Base-by-base conservation (phyloP, 2,329 filamentous ascomycete genomes). In the Lecanicillium sp. region DNA sequence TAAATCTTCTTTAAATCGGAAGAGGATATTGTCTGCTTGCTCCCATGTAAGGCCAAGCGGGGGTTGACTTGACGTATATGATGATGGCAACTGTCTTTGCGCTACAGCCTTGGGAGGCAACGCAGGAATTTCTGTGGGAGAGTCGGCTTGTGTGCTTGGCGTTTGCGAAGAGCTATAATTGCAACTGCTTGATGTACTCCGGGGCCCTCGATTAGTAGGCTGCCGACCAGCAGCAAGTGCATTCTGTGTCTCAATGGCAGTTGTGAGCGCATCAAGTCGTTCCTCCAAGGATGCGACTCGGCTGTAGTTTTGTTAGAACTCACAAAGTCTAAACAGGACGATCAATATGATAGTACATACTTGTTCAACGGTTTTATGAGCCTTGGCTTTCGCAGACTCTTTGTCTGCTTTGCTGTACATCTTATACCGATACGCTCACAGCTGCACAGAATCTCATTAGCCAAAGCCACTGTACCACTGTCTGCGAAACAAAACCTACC, bases 41-140 rank as follows among this genome's bases (percentile, higher is more conserved):
- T 49, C 30, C 63, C 63, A 67, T 17, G 56, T 60, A 20, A 67
- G 46, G 3, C 58, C 59, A 30, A 62, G 60, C 0, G 58, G 60
- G 6, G 53, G 48, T 22, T 15, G 13, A 25, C 22, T 25, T 11
- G 6, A 6, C 6, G 22, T 7, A 11, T 7, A 25, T 11, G 22
- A 25, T 25, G 22, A 25, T 6, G 11, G 22, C 6, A 11, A 11
- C 22, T 25, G 22, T 25, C 22, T 25, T 15, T 33, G 14, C 15
- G 8, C 18, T 19, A 13, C 37, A 32, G 27, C 20, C 9, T 34
- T 38, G 11, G 43, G 31, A n/a, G 29, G 37, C 16, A n/a, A 33
- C 20, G 35, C 38, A 28, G 29, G 41, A 14, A 22, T 32, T 37
- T 19, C 35, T 14, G 22, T 12, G n/a, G 17, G 32, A 7, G 34